Conservation (phyloP, 257 asterid genomes). For the Prunella vulgaris region DNA sequence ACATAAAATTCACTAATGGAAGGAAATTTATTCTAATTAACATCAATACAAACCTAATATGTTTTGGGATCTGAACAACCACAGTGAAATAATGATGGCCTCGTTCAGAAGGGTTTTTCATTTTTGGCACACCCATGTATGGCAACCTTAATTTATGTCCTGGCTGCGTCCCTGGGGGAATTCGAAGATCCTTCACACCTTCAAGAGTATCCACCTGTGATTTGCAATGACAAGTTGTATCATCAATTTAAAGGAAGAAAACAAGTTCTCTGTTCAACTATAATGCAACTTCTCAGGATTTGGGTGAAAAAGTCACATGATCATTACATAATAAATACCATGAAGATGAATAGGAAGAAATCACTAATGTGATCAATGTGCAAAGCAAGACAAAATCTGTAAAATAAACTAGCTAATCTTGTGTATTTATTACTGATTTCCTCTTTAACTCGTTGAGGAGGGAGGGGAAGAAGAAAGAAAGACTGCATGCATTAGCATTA, state of each 20-base stretch:
- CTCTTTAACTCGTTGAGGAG: neutral
- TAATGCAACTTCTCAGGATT: neutral
- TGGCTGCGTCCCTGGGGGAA: slow-evolving; percentile 91
- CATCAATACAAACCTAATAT: slow-evolving; percentile 50
- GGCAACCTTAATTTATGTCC: slow-evolving; percentile 69
- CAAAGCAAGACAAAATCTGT: neutral
- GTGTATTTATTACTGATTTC: neutral
- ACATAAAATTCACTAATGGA: neutral
- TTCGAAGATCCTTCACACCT: slow-evolving; percentile 72
- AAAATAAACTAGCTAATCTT: neutral
- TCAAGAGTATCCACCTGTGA: slow-evolving; percentile 80
- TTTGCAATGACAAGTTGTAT: slow-evolving; percentile 14
- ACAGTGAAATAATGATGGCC: slow-evolving; percentile 87
- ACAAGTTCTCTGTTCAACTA: neutral
- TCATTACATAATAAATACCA: neutral
- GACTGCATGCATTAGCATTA: neutral
- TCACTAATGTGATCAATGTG: neutral
- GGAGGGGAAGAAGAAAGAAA: neutral
- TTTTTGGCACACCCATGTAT: slow-evolving; percentile 80
- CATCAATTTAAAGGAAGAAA: slow-evolving; percentile 14
- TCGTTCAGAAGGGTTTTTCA: slow-evolving; percentile 65
- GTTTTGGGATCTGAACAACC: slow-evolving; percentile 72
- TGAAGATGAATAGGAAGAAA: slow-evolving; percentile 8
- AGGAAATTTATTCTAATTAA: slow-evolving; percentile 2
- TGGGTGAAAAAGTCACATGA: slow-evolving; percentile 10